Percentiles rank a stretch among this genome's conserved stretches.
Conservation (phyloP, 305 asterid species). For the Solanum hybrid region DNA sequence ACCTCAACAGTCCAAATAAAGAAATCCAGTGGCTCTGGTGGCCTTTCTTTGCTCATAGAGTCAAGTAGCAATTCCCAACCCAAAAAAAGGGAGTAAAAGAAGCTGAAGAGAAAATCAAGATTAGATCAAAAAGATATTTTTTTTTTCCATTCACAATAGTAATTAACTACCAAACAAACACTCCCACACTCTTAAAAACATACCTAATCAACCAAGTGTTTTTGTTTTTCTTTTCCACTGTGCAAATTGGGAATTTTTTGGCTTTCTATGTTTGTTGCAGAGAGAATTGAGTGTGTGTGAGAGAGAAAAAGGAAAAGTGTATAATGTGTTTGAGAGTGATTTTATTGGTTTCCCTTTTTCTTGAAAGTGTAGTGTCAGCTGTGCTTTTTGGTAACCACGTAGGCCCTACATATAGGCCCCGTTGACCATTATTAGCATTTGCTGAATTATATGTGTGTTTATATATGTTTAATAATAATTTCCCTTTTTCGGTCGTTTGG, state of each 20-base stretch:
- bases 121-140: background rate
- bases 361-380: background rate
- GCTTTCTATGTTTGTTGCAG: background rate
- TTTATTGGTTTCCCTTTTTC: background rate
- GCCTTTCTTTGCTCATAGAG: constrained; percentile 61
- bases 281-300: background rate
- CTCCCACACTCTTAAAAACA: background rate
- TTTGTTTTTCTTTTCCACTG: background rate
- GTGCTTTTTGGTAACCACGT: background rate
- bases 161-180: background rate
- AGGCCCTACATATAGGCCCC: background rate
- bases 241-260: background rate
- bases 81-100: background rate
- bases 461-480: background rate
- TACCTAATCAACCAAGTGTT: background rate
- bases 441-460: background rate
- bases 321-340: background rate
- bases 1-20: constrained; percentile 95
- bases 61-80: constrained; percentile 1
- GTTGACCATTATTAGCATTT: background rate
- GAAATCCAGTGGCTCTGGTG: constrained; percentile 93
- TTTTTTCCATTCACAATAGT: background rate
- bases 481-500: too few relatives aligned
- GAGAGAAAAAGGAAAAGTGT: background rate
- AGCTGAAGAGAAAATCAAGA: background rate